phyloP scores from a whole-genome alignment of 2,329 filamentous ascomycete species.

The Colletotrichum sp. region DNA sequence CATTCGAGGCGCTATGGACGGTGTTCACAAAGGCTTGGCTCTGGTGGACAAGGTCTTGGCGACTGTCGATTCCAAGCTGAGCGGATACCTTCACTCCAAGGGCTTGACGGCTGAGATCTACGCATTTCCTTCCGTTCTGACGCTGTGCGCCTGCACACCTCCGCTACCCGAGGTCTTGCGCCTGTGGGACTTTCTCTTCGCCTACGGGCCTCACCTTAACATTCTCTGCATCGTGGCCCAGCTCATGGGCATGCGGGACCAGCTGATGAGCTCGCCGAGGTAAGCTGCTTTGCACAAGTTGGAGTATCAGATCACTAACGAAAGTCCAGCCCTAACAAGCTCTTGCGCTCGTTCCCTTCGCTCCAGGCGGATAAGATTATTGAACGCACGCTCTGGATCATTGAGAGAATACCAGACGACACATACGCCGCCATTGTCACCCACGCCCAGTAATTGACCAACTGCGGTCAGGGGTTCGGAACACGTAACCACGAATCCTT shows the following conservation, averaged over 20 bases:
- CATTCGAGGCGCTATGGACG: constrained; percentile 95
- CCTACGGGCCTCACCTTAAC: constrained; percentile 93
- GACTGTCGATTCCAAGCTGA: constrained; percentile 89
- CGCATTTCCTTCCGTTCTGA: constrained; percentile 93
- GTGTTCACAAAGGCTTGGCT: constrained; percentile 89
- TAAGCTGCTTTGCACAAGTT: constrained; percentile 42
- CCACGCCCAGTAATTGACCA: constrained; percentile 64
- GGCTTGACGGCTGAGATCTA: constrained; percentile 93
- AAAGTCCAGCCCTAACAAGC: constrained; percentile 80
- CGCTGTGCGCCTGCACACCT: constrained; percentile 93
- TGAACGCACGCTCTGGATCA: constrained; percentile 81
- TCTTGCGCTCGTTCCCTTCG: constrained; percentile 85
- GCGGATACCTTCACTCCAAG: constrained; percentile 82
- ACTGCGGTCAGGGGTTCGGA: not conserved
- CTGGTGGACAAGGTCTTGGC: constrained; percentile 91
- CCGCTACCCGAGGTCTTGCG: constrained; percentile 91
- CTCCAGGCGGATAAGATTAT: constrained; percentile 86
- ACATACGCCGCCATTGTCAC: constrained; percentile 88
- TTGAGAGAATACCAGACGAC: constrained; percentile 88
- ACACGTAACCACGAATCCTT: not conserved
- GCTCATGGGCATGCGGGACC: constrained; percentile 84
- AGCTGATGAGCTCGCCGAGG: constrained; percentile 85
- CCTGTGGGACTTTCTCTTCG: constrained; percentile 97
- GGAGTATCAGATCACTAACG: not conserved
- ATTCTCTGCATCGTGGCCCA: constrained; percentile 97